Percentiles rank a stretch among this genome's conserved stretches.
phyloP scores from a whole-genome alignment of 768 basidiomycete species.

The Chalciporus piperatus region DNA sequence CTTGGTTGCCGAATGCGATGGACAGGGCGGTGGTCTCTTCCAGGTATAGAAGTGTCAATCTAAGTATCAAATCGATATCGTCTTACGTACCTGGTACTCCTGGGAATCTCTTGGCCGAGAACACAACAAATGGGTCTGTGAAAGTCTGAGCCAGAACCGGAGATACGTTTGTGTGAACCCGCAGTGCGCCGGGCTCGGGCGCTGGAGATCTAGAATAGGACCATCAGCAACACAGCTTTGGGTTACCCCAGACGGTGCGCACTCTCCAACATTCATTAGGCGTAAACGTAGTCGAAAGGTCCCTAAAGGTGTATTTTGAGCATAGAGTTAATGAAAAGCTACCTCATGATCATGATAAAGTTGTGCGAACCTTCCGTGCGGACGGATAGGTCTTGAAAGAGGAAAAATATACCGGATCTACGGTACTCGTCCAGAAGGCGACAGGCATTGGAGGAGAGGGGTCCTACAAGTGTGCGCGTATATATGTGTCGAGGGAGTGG shows the following conservation, averaged over 20 bases:
- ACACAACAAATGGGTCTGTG: constrained; percentile 82
- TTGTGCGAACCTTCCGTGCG: constrained; percentile 76
- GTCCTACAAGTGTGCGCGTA: constrained; percentile 87
- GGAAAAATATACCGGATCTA: constrained; percentile 87
- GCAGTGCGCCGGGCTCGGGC: constrained; percentile 62
- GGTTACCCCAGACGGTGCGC: constrained; percentile 39
- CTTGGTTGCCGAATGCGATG: constrained; percentile 86
- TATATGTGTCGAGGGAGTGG: constrained; percentile 67
- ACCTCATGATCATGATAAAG: constrained; percentile 25
- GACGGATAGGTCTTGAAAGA: constrained; percentile 92
- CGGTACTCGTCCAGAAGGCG: constrained; percentile 82
- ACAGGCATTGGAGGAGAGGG: constrained; percentile 82
- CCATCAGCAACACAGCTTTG: constrained; percentile 19
- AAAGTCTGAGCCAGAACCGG: constrained; percentile 83
- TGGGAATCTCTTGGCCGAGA: constrained; percentile 91
- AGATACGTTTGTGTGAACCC: constrained; percentile 65
- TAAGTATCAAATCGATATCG: constrained; percentile 10
- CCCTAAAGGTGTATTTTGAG: constrained; percentile 44
- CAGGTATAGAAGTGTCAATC: constrained; percentile 21
- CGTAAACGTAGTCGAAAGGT: constrained; percentile 83
- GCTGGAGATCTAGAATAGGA: constrained; percentile 56
- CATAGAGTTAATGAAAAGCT: constrained; percentile 19
- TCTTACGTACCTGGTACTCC: constrained; percentile 76
- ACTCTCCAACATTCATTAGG: constrained; percentile 90
- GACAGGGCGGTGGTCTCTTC: constrained; percentile 86